Conservation (phyloP, 2,329 filamentous ascomycete genomes). For the Aspergillus ochraceus region DNA sequence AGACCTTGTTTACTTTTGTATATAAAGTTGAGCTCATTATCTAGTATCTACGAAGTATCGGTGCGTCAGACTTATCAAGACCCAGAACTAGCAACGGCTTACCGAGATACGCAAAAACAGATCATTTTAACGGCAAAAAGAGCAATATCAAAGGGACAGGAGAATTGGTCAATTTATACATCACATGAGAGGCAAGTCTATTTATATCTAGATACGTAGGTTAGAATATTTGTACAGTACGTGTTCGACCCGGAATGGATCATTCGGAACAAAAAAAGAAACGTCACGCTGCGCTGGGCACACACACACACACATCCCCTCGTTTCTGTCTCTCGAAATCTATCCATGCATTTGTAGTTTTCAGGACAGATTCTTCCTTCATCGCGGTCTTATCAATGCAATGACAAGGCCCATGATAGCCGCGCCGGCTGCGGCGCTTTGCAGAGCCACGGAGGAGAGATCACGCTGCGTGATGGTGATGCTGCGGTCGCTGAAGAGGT, state of each 20-base stretch:
- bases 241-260: not conserved
- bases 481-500: constrained; percentile 66
- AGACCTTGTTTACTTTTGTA: too few species aligned
- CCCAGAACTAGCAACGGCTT: too few species aligned
- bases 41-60: too few species aligned
- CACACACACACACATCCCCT: too few species aligned
- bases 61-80: too few species aligned
- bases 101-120: too few species aligned
- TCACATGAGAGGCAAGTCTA: not conserved
- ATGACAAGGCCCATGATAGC: constrained; percentile 56
- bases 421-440: constrained; percentile 68
- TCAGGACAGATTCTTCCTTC: constrained; percentile 15
- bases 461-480: constrained; percentile 68
- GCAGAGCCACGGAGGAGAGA: constrained; percentile 66
- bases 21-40: too few species aligned
- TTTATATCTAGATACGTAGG: not conserved
- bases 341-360: not conserved
- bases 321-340: too few species aligned
- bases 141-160: constrained; percentile 3
- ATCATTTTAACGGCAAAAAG: too few species aligned
- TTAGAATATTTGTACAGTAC: not conserved
- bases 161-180: constrained; percentile 4
- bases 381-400: constrained; percentile 51
- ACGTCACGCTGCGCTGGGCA: too few species aligned
- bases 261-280: too few species aligned